Conservation (phyloP, 345 rosid species). For the Murraya paniculata region DNA sequence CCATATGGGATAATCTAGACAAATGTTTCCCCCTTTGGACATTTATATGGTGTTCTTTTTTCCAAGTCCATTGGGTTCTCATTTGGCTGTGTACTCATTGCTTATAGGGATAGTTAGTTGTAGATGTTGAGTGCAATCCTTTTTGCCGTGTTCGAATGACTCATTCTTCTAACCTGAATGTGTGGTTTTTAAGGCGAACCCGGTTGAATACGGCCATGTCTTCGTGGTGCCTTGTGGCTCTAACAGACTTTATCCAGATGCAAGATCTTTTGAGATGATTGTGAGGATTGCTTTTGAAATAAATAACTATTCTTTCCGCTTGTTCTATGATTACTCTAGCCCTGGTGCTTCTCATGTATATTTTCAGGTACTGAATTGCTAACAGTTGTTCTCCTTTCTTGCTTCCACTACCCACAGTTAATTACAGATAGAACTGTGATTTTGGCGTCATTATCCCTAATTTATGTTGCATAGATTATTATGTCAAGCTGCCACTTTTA, state of each 20-base stretch:
- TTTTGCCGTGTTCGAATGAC: not conserved
- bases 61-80: not conserved
- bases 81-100: not conserved
- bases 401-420: not conserved
- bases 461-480: not conserved
- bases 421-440: not conserved
- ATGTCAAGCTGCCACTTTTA: not conserved
- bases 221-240: slow-evolving; percentile 29
- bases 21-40: not conserved
- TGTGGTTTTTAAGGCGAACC: slow-evolving; percentile 29
- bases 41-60: not conserved
- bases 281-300: slow-evolving; percentile 32
- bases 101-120: not conserved
- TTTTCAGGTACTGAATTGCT: slow-evolving; percentile 29
- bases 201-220: slow-evolving; percentile 37
- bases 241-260: slow-evolving; percentile 23
- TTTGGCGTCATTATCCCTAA: not conserved
- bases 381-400: not conserved
- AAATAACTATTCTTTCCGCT: slow-evolving; percentile 22
- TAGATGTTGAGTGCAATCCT: not conserved
- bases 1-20: not conserved
- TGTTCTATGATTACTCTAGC: slow-evolving; percentile 29
- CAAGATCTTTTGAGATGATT: slow-evolving; percentile 24
- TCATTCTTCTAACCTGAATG: slow-evolving; percentile 7
- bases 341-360: slow-evolving; percentile 13